These are phyloP conservation scores for Spirogloea muscicola DNA, from an alignment of 139 green algal genomes.

Conservation along the genomic window DNA sequence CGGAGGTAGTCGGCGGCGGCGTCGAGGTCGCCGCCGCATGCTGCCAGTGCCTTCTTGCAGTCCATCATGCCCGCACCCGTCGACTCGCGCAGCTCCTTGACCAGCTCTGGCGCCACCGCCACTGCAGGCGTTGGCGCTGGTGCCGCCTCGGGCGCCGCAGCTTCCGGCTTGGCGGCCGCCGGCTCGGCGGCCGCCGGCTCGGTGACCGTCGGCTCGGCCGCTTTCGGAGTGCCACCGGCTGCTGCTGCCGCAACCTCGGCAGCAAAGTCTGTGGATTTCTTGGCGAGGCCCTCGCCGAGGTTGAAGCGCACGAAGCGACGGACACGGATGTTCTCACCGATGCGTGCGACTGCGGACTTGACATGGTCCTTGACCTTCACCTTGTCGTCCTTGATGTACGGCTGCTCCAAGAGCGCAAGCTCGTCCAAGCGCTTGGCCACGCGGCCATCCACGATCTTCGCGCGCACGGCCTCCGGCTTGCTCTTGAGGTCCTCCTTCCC, in stretches of 20 bases:
- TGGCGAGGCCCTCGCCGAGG: slow-evolving; percentile 95
- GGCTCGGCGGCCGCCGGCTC: not conserved
- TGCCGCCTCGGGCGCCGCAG: slow-evolving; percentile 9
- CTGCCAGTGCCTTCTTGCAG: slow-evolving; percentile 96
- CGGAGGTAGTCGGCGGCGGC: slow-evolving; percentile 80
- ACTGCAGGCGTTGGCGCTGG: slow-evolving; percentile 17
- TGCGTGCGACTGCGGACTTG: slow-evolving; percentile 78
- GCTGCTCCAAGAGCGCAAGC: slow-evolving; percentile 79
- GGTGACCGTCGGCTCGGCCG: not conserved
- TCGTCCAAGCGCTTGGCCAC: slow-evolving; percentile 84
- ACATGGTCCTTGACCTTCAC: slow-evolving; percentile 88
- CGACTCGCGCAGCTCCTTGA: slow-evolving; percentile 82
- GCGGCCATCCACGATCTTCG: slow-evolving; percentile 95
- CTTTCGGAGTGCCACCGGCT: not conserved
- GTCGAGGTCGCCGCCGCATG: slow-evolving; percentile 75
- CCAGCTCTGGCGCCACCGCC: slow-evolving; percentile 66
- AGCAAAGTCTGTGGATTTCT: slow-evolving; percentile 86
- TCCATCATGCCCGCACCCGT: slow-evolving; percentile 98
- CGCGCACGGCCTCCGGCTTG: slow-evolving; percentile 91
- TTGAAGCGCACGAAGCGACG: slow-evolving; percentile 80
- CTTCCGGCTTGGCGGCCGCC: not conserved
- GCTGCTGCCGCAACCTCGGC: slow-evolving; percentile 79
- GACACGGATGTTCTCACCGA: slow-evolving; percentile 75
- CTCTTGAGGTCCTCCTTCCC: slow-evolving; percentile 87
- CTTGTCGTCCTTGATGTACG: slow-evolving; percentile 86